Evolutionary conservation across 768 basidiomycete genomes (phyloP).

Genomic region (Candolleomyces eurysporus): DNA sequence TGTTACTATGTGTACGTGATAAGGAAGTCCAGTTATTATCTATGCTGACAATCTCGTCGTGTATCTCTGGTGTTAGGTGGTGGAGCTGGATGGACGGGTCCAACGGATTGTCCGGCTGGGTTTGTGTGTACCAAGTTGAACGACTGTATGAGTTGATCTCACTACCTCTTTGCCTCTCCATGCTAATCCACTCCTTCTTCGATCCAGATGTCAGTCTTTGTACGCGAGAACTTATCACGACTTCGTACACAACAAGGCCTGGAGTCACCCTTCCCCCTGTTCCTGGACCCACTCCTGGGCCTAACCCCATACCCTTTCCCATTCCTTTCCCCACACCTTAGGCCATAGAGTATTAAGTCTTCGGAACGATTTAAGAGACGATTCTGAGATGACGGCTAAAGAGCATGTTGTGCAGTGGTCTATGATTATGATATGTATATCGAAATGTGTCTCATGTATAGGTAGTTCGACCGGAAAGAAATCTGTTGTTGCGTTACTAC

Average conservation of each 20-base stretch:
- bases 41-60: background rate
- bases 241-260: background rate
- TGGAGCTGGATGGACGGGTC: conserved; percentile 34
- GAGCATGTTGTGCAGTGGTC: no score
- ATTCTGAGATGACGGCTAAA: no score
- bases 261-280: conserved; percentile 16
- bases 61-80: conserved; percentile 23
- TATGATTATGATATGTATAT: no score
- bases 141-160: conserved; percentile 23
- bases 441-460: no score
- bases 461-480: no score
- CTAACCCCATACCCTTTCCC: background rate
- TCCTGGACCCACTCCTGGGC: background rate
- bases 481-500: no score
- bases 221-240: background rate
- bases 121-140: conserved; percentile 28
- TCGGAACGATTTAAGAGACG: no score
- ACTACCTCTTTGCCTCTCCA: background rate
- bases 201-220: background rate
- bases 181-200: background rate
- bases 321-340: background rate
- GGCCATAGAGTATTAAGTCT: background rate
- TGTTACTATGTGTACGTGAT: background rate
- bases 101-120: conserved; percentile 32
- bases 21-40: background rate